Conservation (phyloP, 1,284 basidiomycete genomes). For the Phellopilus nigrolimitatus region DNA sequence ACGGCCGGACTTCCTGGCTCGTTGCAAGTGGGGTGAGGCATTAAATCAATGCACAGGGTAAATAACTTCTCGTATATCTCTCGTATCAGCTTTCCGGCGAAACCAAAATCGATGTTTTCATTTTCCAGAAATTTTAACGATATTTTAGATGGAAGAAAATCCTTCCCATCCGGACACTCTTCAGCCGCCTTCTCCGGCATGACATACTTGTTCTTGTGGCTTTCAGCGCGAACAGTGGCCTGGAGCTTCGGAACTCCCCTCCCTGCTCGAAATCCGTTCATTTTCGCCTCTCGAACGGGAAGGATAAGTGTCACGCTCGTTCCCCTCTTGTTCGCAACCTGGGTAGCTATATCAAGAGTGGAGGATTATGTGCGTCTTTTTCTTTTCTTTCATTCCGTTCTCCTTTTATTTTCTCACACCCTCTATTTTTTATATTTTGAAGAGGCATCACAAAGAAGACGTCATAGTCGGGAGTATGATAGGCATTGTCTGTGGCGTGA, state of each 20-base stretch:
- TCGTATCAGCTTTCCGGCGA: background rate
- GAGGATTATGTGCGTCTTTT: constrained; percentile 55
- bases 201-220: constrained; percentile 56
- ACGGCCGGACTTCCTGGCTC: constrained; percentile 63
- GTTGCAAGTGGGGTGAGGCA: constrained; percentile 55
- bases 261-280: constrained; percentile 32
- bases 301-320: constrained; percentile 44
- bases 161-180: constrained; percentile 67
- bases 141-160: constrained; percentile 50
- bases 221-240: constrained; percentile 59
- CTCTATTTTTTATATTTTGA: constrained; percentile 8
- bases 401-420: no score
- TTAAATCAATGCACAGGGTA: constrained; percentile 53
- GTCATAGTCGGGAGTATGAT: constrained; percentile 57
- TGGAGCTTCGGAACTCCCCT: constrained; percentile 47
- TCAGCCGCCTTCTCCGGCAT: constrained; percentile 63
- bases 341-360: constrained; percentile 57
- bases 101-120: background rate
- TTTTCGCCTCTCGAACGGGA: constrained; percentile 42
- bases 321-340: constrained; percentile 52
- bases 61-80: constrained; percentile 9
- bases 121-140: constrained; percentile 34
- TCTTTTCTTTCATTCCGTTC: constrained; percentile 3
- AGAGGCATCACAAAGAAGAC: constrained; percentile 68
- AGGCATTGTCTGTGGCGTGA: constrained; percentile 44